Conservation (phyloP, 129 eudicot species). For the Escallonia herrerae region DNA sequence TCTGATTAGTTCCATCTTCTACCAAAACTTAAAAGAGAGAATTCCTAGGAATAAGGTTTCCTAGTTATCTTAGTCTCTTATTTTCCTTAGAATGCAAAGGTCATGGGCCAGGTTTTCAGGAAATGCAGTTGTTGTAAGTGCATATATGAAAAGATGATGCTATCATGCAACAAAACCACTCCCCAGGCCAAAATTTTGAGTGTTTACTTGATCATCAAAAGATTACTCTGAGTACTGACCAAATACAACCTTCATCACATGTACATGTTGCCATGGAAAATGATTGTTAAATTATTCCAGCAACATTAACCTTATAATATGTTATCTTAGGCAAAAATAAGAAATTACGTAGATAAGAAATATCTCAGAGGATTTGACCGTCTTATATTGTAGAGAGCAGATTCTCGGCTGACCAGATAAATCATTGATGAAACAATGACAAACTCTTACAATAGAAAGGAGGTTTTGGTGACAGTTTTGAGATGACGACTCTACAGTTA, state of each 20-base stretch:
- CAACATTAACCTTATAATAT: neutral
- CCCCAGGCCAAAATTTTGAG: neutral
- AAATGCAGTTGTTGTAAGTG: conserved; percentile 33
- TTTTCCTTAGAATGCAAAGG: conserved; percentile 23
- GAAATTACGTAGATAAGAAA: neutral
- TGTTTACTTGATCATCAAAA: no score
- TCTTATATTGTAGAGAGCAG: no score
- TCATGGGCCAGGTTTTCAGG: conserved; percentile 29
- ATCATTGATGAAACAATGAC: no score
- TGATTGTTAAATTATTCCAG: neutral
- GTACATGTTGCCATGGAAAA: neutral
- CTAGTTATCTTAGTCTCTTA: no score
- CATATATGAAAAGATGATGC: conserved; percentile 13
- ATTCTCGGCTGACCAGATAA: no score
- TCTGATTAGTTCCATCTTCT: neutral
- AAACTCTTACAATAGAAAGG: no score
- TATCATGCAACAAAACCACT: conserved; percentile 42
- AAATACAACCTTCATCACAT: neutral
- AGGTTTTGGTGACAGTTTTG: no score
- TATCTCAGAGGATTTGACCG: no score
- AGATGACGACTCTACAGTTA: no score
- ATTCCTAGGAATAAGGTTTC: no score
- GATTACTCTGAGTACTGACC: no score
- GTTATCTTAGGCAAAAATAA: neutral
- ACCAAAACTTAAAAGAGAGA: neutral